Conservation (phyloP, 306 rosid genomes). For the Ormosia emarginata region DNA sequence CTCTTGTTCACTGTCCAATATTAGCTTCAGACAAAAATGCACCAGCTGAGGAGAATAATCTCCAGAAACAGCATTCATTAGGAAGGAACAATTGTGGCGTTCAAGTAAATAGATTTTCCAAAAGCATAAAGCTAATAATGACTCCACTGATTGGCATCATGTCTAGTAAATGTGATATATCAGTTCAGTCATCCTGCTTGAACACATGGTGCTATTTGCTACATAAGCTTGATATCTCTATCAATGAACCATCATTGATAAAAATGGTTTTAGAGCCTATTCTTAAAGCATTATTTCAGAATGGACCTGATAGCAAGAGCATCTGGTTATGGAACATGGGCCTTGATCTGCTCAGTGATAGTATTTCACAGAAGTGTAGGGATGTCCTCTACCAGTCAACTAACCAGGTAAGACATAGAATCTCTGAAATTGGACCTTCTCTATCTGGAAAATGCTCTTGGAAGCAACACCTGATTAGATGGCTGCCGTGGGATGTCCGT, state of each 20-base stretch:
- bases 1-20: conserved; percentile 53
- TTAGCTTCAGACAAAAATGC: conserved; percentile 31
- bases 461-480: conserved; percentile 57
- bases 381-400: conserved; percentile 33
- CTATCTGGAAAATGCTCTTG: conserved; percentile 45
- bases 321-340: conserved; percentile 59
- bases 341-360: conserved; percentile 55
- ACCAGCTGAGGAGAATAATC: conserved; percentile 22
- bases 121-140: conserved; percentile 80
- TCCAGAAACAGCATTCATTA: conserved; percentile 15
- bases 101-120: conserved; percentile 48
- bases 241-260: conserved; percentile 46
- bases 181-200: conserved; percentile 71
- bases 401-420: conserved; percentile 3
- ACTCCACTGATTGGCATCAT: conserved; percentile 72
- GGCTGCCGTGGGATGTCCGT: conserved; percentile 78
- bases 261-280: conserved; percentile 64
- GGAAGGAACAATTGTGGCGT: conserved; percentile 25
- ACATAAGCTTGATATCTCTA: conserved; percentile 61
- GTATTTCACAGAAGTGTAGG: conserved; percentile 49
- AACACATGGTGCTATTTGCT: conserved; percentile 78
- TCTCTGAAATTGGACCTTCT: conserved; percentile 25
- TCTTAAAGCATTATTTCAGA: conserved; percentile 55
- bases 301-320: conserved; percentile 54
- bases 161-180: conserved; percentile 59